These are phyloP conservation scores for Epichloe hybrida DNA, from an alignment of 2,329 filamentous ascomycete species.

Conservation along the genomic window DNA sequence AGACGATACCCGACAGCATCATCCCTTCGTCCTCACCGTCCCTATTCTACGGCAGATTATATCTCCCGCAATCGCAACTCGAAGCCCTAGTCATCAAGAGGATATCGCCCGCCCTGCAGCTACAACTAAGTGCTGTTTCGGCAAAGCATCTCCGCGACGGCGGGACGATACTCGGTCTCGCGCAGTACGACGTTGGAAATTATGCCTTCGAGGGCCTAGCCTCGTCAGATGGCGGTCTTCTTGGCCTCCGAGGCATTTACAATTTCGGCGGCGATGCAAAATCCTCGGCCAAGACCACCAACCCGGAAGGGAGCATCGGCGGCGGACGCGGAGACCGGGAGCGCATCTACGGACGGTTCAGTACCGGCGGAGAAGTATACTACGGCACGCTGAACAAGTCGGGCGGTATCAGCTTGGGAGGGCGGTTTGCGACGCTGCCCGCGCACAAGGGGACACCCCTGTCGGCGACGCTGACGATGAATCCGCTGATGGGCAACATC, in stretches of 20 bases:
- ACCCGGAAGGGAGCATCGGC: conserved; percentile 12
- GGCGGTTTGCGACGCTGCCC: conserved; percentile 79
- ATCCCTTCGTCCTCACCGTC: conserved; percentile 30
- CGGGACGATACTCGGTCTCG: conserved; percentile 57
- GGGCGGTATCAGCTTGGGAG: conserved; percentile 76
- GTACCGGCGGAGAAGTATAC: conserved; percentile 83
- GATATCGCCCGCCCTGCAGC: conserved; percentile 61
- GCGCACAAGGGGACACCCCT: conserved; percentile 74
- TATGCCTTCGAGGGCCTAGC: conserved; percentile 85
- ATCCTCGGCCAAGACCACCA: conserved; percentile 22
- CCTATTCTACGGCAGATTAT: conserved; percentile 64
- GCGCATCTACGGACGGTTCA: conserved; percentile 67
- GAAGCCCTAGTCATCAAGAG: conserved; percentile 76
- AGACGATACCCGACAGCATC: conserved; percentile 10
- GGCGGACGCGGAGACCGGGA: conserved; percentile 31
- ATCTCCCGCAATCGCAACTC: conserved; percentile 71
- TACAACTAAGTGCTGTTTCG: conserved; percentile 70
- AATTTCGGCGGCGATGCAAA: conserved; percentile 67
- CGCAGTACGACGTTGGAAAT: conserved; percentile 73
- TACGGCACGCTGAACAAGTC: conserved; percentile 93
- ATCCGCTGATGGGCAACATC: conserved; percentile 87
- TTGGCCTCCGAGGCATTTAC: conserved; percentile 81
- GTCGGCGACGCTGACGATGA: conserved; percentile 84
- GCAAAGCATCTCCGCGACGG: conserved; percentile 58
- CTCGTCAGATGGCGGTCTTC: conserved; percentile 79